Conservation (phyloP, 352 stramenopile species). For the Globisporangium abappressorium region DNA sequence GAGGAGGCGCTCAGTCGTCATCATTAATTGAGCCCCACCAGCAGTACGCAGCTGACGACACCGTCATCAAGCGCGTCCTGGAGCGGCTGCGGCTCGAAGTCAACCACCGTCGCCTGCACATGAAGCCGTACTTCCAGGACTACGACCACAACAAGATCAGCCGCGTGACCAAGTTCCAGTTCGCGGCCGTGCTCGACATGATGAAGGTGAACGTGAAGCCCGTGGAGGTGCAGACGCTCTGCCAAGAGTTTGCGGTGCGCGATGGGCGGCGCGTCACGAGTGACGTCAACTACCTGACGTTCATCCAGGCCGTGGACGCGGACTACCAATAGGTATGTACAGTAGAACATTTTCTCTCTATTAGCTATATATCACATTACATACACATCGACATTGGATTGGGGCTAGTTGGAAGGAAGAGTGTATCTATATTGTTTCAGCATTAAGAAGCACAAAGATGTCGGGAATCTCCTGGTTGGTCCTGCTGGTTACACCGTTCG, state of each 20-base stretch:
- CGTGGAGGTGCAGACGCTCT: slow-evolving; percentile 50
- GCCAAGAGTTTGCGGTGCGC: slow-evolving; percentile 47
- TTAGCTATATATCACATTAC: not conserved
- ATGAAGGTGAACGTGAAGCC: slow-evolving; percentile 64
- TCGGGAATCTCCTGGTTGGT: slow-evolving; percentile 29
- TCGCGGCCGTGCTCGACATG: slow-evolving; percentile 79
- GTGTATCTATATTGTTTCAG: slow-evolving; percentile 34
- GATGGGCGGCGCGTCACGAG: slow-evolving; percentile 48
- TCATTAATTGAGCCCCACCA: not conserved
- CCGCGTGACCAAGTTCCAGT: slow-evolving; percentile 80
- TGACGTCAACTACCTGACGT: slow-evolving; percentile 78
- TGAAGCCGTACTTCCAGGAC: slow-evolving; percentile 88
- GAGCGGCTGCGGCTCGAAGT: slow-evolving; percentile 51
- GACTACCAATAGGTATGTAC: slow-evolving; percentile 42
- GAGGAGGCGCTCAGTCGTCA: not conserved
- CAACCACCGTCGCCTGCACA: slow-evolving; percentile 63
- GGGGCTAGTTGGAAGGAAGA: slow-evolving; percentile 29
- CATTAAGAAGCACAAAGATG: slow-evolving; percentile 38
- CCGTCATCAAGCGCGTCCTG: slow-evolving; percentile 30
- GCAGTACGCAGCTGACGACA: not conserved
- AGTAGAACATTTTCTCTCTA: not conserved
- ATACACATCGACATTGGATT: not conserved
- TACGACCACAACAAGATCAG: slow-evolving; percentile 78
- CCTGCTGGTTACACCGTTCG: slow-evolving; percentile 42
- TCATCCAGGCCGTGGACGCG: slow-evolving; percentile 73